These are phyloP conservation scores for Chlamydomonas sphaeroides DNA, from an alignment of 139 green algal species.

Conservation along the genomic window DNA sequence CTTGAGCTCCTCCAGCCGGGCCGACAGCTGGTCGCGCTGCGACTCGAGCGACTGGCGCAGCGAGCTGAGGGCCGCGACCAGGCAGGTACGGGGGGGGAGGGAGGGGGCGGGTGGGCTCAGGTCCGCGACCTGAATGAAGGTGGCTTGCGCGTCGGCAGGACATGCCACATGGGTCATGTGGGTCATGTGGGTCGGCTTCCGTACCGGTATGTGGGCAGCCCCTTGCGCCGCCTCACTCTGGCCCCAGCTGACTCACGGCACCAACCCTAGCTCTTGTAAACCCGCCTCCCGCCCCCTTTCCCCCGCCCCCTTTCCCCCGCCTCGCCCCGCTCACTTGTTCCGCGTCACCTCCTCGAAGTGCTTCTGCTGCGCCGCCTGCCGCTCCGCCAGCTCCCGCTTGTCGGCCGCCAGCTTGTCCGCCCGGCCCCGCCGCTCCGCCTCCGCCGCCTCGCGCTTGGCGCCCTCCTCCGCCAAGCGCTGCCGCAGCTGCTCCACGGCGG, in stretches of 20 bases:
- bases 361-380: conserved; percentile 39
- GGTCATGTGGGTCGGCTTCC: too few relatives aligned
- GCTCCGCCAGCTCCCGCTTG: conserved; percentile 47
- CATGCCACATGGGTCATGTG: too few relatives aligned
- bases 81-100: background rate
- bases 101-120: background rate
- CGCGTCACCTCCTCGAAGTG: conserved; percentile 45
- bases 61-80: conserved; percentile 3
- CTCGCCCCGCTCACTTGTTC: conserved; percentile 26
- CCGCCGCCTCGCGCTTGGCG: conserved; percentile 9
- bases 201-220: too few relatives aligned
- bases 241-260: too few relatives aligned
- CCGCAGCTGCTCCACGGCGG: conserved; percentile 53
- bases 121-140: too few relatives aligned
- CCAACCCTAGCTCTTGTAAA: too few relatives aligned
- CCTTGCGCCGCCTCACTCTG: too few relatives aligned
- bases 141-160: too few relatives aligned
- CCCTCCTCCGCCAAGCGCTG: conserved; percentile 47
- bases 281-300: too few relatives aligned
- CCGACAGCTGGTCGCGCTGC: conserved; percentile 75
- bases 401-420: conserved; percentile 4
- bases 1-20: conserved; percentile 73
- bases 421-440: background rate
- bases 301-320: background rate
- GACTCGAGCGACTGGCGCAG: conserved; percentile 57